These are phyloP conservation scores for Ogataea paraovalis DNA, from an alignment of 805 yeast species.

Conservation along the genomic window DNA sequence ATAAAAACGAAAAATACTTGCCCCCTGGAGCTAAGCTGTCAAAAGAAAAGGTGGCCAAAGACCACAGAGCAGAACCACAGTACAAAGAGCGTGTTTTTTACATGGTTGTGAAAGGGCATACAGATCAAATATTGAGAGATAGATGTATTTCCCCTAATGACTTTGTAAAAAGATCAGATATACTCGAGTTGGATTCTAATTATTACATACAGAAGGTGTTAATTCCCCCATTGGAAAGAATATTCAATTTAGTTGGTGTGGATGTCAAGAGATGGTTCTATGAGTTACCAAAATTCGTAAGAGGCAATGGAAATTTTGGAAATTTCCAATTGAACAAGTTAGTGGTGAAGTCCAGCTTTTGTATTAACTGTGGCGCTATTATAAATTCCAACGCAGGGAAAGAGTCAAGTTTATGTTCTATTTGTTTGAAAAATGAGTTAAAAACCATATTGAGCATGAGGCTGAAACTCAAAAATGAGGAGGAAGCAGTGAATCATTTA, in stretches of 20 bases:
- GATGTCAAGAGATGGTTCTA: constrained; percentile 73
- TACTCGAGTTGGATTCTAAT: constrained; percentile 62
- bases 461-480: constrained; percentile 23
- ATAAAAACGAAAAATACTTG: constrained; percentile 63
- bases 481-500: constrained; percentile 27
- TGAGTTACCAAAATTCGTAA: constrained; percentile 50
- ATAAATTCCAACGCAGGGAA: background rate
- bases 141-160: constrained; percentile 78
- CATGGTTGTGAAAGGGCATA: constrained; percentile 57
- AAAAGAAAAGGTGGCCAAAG: constrained; percentile 55
- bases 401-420: constrained; percentile 29
- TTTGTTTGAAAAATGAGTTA: constrained; percentile 34
- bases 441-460: constrained; percentile 32
- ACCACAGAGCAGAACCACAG: constrained; percentile 77
- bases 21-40: constrained; percentile 94
- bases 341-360: constrained; percentile 25
- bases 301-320: constrained; percentile 8
- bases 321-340: constrained; percentile 13
- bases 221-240: constrained; percentile 84
- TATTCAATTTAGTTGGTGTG: constrained; percentile 80
- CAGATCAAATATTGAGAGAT: constrained; percentile 64
- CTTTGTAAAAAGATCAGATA: constrained; percentile 40
- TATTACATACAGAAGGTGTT: constrained; percentile 82
- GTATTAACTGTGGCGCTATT: constrained; percentile 27
- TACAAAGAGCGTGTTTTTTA: constrained; percentile 87